Percentiles rank a stretch among this genome's conserved stretches.
Evolutionary conservation across 1,284 basidiomycete species (phyloP).

Genomic region (Salmacisia buchloeana): DNA sequence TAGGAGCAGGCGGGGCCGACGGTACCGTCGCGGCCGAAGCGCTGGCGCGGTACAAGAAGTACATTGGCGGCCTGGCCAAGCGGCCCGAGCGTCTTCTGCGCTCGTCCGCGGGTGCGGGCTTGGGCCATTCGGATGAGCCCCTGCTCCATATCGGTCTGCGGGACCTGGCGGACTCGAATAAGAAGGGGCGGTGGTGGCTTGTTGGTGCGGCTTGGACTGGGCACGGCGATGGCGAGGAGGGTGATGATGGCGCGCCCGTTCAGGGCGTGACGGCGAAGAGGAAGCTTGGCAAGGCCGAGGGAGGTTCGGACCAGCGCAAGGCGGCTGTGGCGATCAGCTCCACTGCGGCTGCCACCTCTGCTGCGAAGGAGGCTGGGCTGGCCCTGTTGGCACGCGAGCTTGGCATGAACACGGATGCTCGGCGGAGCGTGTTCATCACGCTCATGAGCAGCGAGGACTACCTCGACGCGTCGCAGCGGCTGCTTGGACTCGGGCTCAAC

Average conservation of each 20-base stretch:
- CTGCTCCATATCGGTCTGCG: conserved; percentile 53
- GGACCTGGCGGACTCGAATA: conserved; percentile 79
- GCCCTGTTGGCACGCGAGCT: conserved; percentile 78
- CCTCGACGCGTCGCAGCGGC: conserved; percentile 79
- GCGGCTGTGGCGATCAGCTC: conserved; percentile 64
- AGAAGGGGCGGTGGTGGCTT: conserved; percentile 96
- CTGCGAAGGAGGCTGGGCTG: conserved; percentile 52
- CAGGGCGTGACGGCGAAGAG: conserved; percentile 15
- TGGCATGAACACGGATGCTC: conserved; percentile 97
- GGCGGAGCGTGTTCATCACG: conserved; percentile 82
- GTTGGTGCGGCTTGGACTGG: conserved; percentile 95
- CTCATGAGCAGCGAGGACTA: conserved; percentile 81
- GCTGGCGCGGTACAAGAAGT: conserved; percentile 35
- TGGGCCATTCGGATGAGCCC: not conserved
- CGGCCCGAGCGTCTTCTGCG: conserved; percentile 18
- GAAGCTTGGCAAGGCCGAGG: conserved; percentile 24
- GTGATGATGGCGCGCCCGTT: conserved; percentile 31
- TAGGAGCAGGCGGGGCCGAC: too few species aligned
- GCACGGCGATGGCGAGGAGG: conserved; percentile 59
- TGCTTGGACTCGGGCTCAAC: conserved; percentile 74
- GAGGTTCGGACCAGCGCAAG: conserved; percentile 60
- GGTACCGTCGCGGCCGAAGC: conserved; percentile 9
- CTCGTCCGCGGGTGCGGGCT: not conserved
- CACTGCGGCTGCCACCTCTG: not conserved
- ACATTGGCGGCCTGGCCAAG: conserved; percentile 28